Evolutionary conservation across 495 filamentous ascomycete genomes (phyloP).

Genomic region (Neurospora pannonica): DNA sequence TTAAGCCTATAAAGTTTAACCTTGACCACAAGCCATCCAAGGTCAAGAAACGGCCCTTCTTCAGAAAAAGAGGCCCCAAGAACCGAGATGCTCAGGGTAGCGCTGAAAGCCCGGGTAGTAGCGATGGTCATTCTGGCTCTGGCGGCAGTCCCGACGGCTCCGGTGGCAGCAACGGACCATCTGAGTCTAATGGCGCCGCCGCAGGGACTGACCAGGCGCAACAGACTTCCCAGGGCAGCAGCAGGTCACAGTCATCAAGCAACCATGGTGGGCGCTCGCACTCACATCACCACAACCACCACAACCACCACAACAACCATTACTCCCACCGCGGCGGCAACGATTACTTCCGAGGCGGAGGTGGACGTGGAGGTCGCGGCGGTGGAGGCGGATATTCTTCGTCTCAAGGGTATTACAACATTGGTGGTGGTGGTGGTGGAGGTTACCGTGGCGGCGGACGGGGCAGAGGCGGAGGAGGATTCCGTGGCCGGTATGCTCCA

Average conservation of each 20-base stretch:
- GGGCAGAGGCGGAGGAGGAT: not conserved
- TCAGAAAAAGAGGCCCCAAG: conserved; percentile 13
- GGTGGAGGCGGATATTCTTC: not conserved
- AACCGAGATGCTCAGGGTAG: not conserved
- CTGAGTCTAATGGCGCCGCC: not conserved
- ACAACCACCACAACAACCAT: not conserved
- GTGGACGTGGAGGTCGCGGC: not conserved
- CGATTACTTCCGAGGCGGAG: not conserved
- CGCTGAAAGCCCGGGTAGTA: not conserved
- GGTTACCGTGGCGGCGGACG: not conserved
- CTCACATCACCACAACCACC: not conserved
- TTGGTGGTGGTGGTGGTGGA: not conserved
- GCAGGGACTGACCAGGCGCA: not conserved
- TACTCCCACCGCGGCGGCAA: not conserved
- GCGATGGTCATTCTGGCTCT: not conserved
- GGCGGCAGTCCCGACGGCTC: not conserved
- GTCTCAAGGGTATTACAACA: not conserved
- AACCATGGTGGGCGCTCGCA: not conserved
- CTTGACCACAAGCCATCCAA: conserved; percentile 33
- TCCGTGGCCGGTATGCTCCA: conserved; percentile 1
- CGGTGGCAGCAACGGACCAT: not conserved
- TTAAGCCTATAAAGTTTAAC: conserved; percentile 47
- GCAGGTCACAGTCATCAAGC: not conserved
- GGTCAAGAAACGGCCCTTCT: conserved; percentile 19
- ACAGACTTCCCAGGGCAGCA: not conserved